Evolutionary conservation across 495 filamentous ascomycete genomes (phyloP), one percentile per base, ranked within the genome.

Genomic region (Talaromyces trachyspermus): DNA sequence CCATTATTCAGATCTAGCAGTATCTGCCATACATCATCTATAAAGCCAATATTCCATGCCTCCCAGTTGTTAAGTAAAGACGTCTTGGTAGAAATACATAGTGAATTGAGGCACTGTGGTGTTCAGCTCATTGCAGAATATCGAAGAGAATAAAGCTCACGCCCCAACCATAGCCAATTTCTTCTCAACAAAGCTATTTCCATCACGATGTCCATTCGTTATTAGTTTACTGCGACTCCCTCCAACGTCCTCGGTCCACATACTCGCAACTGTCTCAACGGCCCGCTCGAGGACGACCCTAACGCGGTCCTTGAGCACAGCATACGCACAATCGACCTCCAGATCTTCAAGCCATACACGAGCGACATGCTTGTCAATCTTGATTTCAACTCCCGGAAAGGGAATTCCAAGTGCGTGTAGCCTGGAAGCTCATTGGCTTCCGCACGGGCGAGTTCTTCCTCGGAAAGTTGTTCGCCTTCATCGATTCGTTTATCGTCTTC

Each of bases 311-410:
- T 75, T 76, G 59, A 94, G 71, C 39, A 86, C 77, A 53, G 76
- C 67, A 52, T 83, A 86, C 22, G 63, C 67, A 62, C 89, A 90
- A 62, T 97, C 94, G 0, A 98, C 87, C 54, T 91, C 87, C 38
- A 97, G 60, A 38, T 81, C 78, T 72, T 97, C 91, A 24, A 98
- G 73, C 89, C 88, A 96, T 5, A 98, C 85, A 36, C 75, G 83
- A 4, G 90, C 92, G 48, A 86, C 76, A 61, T 89, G 81, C 64
- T 87, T 90, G 58, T 95, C 92, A 3, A 97, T 83, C 59, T 74
- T 79, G 63, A 98, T 90, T 55, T 82, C 79, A 2, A 98, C 70
- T 0, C 91, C 92, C 0, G 92, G 94, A 0, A 95, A 84, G 0
- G 88, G 86, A 24, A 96, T 87, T 0, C 89, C 89, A 7, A 95